phyloP scores from a whole-genome alignment of 306 rosid species.

The Sophora flavescens region DNA sequence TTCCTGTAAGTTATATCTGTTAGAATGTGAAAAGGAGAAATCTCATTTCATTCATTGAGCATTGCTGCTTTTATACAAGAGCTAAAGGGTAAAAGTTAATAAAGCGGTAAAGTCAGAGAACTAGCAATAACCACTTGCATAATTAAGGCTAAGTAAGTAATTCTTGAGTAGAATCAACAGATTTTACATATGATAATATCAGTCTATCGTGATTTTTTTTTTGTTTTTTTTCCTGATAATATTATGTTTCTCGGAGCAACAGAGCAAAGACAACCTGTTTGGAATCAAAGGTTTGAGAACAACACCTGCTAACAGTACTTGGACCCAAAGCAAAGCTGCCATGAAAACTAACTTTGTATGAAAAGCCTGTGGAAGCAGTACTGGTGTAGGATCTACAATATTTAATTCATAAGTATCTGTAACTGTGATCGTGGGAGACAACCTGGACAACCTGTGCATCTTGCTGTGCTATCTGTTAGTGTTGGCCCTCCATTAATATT shows the following conservation, averaged over 20 bases:
- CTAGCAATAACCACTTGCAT: too few species aligned
- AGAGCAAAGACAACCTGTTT: constrained; percentile 64
- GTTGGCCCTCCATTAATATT: neutral
- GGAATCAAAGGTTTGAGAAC: constrained; percentile 67
- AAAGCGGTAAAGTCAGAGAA: too few species aligned
- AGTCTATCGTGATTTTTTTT: neutral
- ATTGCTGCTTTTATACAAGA: too few species aligned
- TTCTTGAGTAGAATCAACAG: too few species aligned
- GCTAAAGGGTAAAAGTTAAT: too few species aligned
- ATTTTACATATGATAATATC: too few species aligned
- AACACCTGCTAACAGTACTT: constrained; percentile 53
- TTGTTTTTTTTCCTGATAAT: neutral
- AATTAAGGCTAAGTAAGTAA: too few species aligned
- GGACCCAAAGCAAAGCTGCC: constrained; percentile 38
- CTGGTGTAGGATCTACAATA: neutral
- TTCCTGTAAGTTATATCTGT: too few species aligned
- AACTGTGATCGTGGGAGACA: neutral
- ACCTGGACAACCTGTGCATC: neutral
- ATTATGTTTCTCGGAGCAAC: constrained; percentile 40
- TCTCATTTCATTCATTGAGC: too few species aligned
- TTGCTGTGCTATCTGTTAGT: neutral
- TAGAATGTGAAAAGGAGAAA: too few species aligned
- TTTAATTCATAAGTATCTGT: neutral
- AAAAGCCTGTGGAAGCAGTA: constrained; percentile 6
- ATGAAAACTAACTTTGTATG: constrained; percentile 16